Conservation (phyloP, 2,329 filamentous ascomycete species). For the Alternaria angustiovoidea region DNA sequence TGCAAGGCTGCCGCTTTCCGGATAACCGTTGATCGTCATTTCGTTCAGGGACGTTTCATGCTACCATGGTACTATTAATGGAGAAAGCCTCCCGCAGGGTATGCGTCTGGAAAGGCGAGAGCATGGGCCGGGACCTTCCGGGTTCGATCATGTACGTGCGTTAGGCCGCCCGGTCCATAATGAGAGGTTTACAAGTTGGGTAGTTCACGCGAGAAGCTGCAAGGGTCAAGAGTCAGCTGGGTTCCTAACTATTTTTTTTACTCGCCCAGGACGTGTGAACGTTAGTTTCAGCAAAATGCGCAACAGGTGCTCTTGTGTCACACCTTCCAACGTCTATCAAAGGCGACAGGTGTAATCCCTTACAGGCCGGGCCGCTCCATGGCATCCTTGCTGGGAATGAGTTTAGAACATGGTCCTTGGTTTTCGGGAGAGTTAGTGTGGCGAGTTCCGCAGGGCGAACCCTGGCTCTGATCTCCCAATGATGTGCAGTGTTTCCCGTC, state of each 20-base stretch:
- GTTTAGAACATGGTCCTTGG: not conserved
- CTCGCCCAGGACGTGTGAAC: not conserved
- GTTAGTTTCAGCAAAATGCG: not conserved
- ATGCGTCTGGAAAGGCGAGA: constrained; percentile 3
- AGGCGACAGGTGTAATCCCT: constrained; percentile 1
- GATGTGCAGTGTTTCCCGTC: constrained; percentile 20
- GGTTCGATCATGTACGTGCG: not conserved
- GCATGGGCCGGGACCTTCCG: constrained; percentile 2
- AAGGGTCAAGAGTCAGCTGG: not conserved
- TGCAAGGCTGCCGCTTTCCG: not conserved
- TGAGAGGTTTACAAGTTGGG: not conserved
- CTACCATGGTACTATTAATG: constrained; percentile 12
- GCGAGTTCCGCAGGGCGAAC: constrained; percentile 7
- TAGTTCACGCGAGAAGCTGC: not conserved
- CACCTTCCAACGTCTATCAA: not conserved
- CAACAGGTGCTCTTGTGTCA: not conserved
- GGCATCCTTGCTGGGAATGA: constrained; percentile 6
- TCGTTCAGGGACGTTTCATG: not conserved
- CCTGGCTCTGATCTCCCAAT: constrained; percentile 13
- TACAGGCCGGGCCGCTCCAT: constrained; percentile 11
- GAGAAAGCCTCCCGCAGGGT: not conserved
- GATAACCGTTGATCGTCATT: constrained; percentile 7
- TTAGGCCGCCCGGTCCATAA: not conserved
- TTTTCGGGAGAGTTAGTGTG: constrained; percentile 3
- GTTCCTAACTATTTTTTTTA: not conserved